Evolutionary conservation across 257 asterid genomes (phyloP).

Genomic region (Jasminum sambac): DNA sequence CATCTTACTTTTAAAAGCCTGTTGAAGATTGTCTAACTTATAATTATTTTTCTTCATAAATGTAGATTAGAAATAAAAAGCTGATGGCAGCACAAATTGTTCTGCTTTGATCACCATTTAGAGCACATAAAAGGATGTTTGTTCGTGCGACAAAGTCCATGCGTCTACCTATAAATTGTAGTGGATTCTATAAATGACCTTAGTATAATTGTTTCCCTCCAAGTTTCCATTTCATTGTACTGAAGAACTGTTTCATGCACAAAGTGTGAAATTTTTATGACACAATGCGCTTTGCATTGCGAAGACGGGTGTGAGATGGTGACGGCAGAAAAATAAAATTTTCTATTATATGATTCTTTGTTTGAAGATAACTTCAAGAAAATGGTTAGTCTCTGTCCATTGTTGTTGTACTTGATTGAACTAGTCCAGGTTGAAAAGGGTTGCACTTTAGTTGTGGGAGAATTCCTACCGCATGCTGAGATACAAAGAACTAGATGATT

Average conservation of each 20-base stretch:
- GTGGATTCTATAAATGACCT: not conserved
- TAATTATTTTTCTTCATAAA: not conserved
- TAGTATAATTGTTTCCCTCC: not conserved
- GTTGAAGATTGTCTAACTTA: not conserved
- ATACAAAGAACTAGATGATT: not conserved
- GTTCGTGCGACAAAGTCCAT: not conserved
- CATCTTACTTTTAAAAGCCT: no score
- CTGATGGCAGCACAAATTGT: not conserved
- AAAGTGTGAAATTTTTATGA: not conserved
- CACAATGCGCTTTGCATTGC: not conserved
- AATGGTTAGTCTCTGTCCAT: not conserved
- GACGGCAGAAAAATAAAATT: not conserved
- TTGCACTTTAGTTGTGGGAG: not conserved
- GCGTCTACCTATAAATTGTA: not conserved
- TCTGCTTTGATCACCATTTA: not conserved
- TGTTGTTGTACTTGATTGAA: not conserved
- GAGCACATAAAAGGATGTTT: not conserved
- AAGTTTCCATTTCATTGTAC: not conserved
- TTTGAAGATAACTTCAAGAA: not conserved
- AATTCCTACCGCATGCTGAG: not conserved
- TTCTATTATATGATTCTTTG: not conserved
- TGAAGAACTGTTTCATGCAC: not conserved
- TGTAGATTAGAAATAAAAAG: not conserved
- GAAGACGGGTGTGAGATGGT: not conserved
- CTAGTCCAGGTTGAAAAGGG: constrained; percentile 1